Base-by-base conservation (phyloP, 495 filamentous ascomycete genomes). In the Trichocladium antarcticum region DNA sequence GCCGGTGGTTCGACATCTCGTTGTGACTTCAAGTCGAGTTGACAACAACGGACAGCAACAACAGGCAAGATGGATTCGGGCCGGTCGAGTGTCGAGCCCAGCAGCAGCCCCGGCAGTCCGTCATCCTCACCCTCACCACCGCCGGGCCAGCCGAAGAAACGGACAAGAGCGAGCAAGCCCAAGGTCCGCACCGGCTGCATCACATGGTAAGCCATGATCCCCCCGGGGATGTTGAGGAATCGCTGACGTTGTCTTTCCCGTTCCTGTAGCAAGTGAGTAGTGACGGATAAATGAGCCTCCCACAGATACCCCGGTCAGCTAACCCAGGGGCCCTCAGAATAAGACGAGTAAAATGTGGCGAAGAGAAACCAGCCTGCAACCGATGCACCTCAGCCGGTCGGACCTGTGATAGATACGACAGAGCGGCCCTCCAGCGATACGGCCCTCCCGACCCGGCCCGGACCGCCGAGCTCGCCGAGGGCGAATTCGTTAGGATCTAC, bases 331-430 rank as follows among this genome's bases (percentile, higher is more conserved):
- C 27, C 12, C 12, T 11, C 9, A 64, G 59, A 29, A 62, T 64
- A 16, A 59, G 61, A 7, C 47, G 61, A 12, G 63, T 71, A 2
- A 71, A 71, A 50, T 71, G 68, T 44, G 68, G 64, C 38, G 68
- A 71, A 35, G 65, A 59, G 32, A 67, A 64, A 27, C 68, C 68
- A 0, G 62, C 59, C 20, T 71, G 68, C 44, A 49, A 60, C 29
- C 59, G 68, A 21, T 71, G 68, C 48, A 68, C 62, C 15, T 69
- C 65, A 20, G 69, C 68, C 12, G 66, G 68, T 6, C 59, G 68
- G 7, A 67, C 62, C 27, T 71, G 68, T 38, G 68, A 71, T 37
- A 66, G 68, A n/a, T 71, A 71, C 48, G 66, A 57, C 16, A 56
- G 51, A 34, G 20, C 44, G 20, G 55, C 57, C 21, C 54, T 55